A percentile compares a stretch with the other conserved stretches of the same genome.
Evolutionary conservation across 2,329 filamentous ascomycete species (phyloP).

Genomic region (Trichoderma hamatum): DNA sequence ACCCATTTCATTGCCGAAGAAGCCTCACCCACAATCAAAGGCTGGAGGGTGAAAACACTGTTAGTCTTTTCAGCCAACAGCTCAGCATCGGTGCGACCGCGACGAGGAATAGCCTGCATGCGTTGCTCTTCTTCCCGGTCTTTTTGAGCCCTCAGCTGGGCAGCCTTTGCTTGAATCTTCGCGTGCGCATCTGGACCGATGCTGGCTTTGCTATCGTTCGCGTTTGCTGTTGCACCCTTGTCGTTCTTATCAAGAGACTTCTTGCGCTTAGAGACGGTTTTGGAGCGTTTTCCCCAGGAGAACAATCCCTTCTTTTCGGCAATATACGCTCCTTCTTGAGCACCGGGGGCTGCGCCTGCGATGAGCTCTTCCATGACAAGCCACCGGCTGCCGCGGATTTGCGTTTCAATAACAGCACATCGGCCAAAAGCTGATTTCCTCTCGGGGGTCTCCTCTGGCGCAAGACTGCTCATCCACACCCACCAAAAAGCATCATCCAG

Average conservation of each 20-base stretch:
- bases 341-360: conserved; percentile 85
- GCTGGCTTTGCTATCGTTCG: conserved; percentile 72
- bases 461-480: conserved; percentile 98
- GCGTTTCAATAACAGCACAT: conserved; percentile 89
- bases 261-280: conserved; percentile 66
- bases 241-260: conserved; percentile 53
- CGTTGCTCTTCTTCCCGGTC: conserved; percentile 57
- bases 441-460: conserved; percentile 80
- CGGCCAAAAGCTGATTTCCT: conserved; percentile 93
- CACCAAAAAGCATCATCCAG: conserved; percentile 98
- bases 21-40: conserved; percentile 80
- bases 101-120: conserved; percentile 47
- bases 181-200: conserved; percentile 91
- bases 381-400: conserved; percentile 81
- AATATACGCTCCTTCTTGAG: conserved; percentile 83
- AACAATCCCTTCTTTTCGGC: conserved; percentile 96
- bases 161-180: conserved; percentile 87
- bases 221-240: conserved; percentile 46
- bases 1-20: conserved; percentile 97
- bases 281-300: conserved; percentile 76
- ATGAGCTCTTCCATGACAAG: conserved; percentile 95
- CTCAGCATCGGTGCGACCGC: conserved; percentile 60
- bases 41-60: conserved; percentile 86
- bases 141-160: conserved; percentile 75
- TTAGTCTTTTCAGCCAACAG: conserved; percentile 73